Conservation (phyloP, 345 rosid species). For the Trapa bicornis region DNA sequence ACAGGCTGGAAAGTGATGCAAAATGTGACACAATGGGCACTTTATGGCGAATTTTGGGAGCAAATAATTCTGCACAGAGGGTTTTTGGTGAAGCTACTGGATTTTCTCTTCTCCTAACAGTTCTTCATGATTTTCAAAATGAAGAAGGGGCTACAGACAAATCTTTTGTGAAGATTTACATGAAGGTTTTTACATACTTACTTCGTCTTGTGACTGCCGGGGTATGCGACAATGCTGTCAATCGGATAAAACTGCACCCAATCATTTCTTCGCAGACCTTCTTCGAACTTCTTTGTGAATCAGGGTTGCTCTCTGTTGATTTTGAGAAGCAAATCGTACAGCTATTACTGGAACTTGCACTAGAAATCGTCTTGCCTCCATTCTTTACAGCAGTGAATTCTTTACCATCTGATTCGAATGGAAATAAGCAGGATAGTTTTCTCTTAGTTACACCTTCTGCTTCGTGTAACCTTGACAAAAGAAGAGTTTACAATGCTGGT, state of each 20-base stretch:
- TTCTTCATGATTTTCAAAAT: slow-evolving; percentile 80
- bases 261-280: slow-evolving; percentile 80
- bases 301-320: slow-evolving; percentile 89
- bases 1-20: slow-evolving; percentile 80
- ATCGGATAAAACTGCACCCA: slow-evolving; percentile 73
- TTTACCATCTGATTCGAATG: slow-evolving; percentile 25
- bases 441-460: slow-evolving; percentile 51
- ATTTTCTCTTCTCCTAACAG: slow-evolving; percentile 87
- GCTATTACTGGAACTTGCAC: slow-evolving; percentile 82
- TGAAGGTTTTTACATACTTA: slow-evolving; percentile 73
- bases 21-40: slow-evolving; percentile 97
- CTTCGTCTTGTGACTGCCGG: slow-evolving; percentile 85
- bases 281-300: slow-evolving; percentile 80
- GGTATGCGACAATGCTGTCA: slow-evolving; percentile 62
- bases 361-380: slow-evolving; percentile 90
- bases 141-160: slow-evolving; percentile 47
- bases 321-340: slow-evolving; percentile 94
- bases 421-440: slow-evolving; percentile 37
- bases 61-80: slow-evolving; percentile 69
- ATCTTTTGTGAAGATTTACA: slow-evolving; percentile 34
- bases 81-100: slow-evolving; percentile 97
- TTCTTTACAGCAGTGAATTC: slow-evolving; percentile 51
- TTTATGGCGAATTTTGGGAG: slow-evolving; percentile 89
- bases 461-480: slow-evolving; percentile 59
- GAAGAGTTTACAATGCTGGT: slow-evolving; percentile 80